Base-by-base conservation (phyloP, 2,329 filamentous ascomycete species). In the Metarhizium brunneum region DNA sequence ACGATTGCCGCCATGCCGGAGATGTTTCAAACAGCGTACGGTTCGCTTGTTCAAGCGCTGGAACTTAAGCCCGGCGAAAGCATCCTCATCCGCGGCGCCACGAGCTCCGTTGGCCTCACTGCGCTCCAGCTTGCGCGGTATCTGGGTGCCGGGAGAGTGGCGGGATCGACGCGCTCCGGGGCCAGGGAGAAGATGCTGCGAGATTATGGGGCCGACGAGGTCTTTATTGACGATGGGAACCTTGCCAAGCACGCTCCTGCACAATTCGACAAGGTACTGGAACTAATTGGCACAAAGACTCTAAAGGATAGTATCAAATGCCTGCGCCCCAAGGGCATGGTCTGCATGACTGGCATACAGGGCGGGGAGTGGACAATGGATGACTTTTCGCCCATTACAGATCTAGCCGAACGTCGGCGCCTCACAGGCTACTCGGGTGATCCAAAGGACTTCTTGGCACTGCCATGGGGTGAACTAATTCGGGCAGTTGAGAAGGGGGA, bases 101-200 rank as follows among this genome's bases (percentile, higher is more conserved):
- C 56, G 8, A 56, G 54, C 3, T 51, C 56, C 8, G 35, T 58
- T 7, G 56, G 56, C 1, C 47, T 50, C n/a, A 54, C 56, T 6
- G 56, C 56, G 20, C 25, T 58, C 29, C 18, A 58, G 13, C 29
- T 58, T 25, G 56, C 56, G 8, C 50, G 56, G 32, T 54, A 58
- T 11, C 54, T 47, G 2, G 56, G 56, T 7, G 56, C 56, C 16
- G 6, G 4, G 1, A 25, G 25, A 25, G 42, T 45, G 14, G n/a
- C 42, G n/a, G 42, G 42, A 18, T 16, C 42, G 13, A 45, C 42
- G 2, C 42, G 42, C 13, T 45, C 42, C 6, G 42, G n/a, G 42
- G 14, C 42, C 7, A 45, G n/a, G n/a, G 14, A 7, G 11, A 16
- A 14, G 11, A 16, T 7, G 42, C n/a, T 45, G 42, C 14, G n/a